Conservation (phyloP, 768 basidiomycete genomes). For the Gelatoporia subvermispora region DNA sequence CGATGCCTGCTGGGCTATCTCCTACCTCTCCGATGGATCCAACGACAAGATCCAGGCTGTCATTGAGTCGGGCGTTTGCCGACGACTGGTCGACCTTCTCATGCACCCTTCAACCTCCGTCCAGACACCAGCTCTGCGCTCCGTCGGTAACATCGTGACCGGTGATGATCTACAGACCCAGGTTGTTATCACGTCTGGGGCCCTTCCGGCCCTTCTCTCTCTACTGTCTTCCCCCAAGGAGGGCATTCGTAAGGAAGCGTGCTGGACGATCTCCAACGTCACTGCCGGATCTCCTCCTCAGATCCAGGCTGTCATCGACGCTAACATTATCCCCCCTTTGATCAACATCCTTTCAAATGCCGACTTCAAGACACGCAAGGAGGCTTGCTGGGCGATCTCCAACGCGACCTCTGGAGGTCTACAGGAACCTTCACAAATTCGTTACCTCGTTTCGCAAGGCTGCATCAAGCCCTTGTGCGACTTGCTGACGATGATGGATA, state of each 20-base stretch:
- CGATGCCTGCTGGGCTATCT: slow-evolving; percentile 99
- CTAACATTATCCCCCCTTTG: slow-evolving; percentile 95
- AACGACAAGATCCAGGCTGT: slow-evolving; percentile 99
- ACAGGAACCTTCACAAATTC: slow-evolving; percentile 94
- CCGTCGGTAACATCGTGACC: slow-evolving; percentile 98
- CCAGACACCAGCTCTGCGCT: slow-evolving; percentile 96
- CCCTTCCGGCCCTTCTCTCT: slow-evolving; percentile 89
- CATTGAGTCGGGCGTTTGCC: slow-evolving; percentile 96
- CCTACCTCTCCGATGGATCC: slow-evolving; percentile 96
- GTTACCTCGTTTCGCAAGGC: slow-evolving; percentile 95
- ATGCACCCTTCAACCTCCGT: slow-evolving; percentile 95
- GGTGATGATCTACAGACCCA: slow-evolving; percentile 99
- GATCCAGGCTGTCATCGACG: slow-evolving; percentile 96
- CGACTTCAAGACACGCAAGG: slow-evolving; percentile 99
- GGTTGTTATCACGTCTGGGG: slow-evolving; percentile 97
- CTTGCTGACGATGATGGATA: slow-evolving; percentile 95
- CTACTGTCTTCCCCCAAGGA: slow-evolving; percentile 96
- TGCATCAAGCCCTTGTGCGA: slow-evolving; percentile 99
- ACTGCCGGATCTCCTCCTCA: slow-evolving; percentile 96
- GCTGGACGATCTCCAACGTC: slow-evolving; percentile 99
- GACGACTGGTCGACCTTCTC: slow-evolving; percentile 93
- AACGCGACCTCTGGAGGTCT: slow-evolving; percentile 98
- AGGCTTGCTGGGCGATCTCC: slow-evolving; percentile 99
- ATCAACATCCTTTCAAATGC: slow-evolving; percentile 97
- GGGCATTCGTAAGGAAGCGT: slow-evolving; percentile 98